phyloP scores from a whole-genome alignment of 2,329 filamentous ascomycete genomes.

The Calycina herbarum region DNA sequence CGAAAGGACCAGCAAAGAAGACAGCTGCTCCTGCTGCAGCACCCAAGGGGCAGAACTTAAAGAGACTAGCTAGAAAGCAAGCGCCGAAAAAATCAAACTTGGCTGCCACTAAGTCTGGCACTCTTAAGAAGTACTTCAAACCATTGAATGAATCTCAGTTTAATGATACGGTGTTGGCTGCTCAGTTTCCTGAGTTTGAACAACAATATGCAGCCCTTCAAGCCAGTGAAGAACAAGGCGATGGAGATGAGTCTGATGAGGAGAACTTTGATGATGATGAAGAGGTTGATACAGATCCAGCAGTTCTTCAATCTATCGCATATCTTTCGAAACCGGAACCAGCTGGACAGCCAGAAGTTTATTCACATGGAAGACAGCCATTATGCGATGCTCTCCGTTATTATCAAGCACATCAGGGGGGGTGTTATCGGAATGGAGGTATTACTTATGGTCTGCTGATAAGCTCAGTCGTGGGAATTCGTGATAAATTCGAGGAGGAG shows the following conservation, averaged over 20 bases:
- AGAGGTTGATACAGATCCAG: background rate
- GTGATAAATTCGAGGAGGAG: constrained; percentile 60
- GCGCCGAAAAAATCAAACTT: background rate
- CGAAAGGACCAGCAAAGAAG: too few relatives aligned
- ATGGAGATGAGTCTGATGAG: background rate
- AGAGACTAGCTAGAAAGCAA: background rate
- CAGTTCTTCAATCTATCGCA: background rate
- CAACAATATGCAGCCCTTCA: background rate
- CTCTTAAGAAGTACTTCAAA: background rate
- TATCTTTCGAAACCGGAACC: constrained; percentile 26
- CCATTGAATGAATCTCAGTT: background rate
- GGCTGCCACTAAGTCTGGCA: background rate
- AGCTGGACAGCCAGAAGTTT: constrained; percentile 48
- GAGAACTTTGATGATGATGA: background rate
- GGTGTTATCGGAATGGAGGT: constrained; percentile 51
- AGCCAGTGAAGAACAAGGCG: background rate
- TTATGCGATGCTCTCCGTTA: constrained; percentile 65
- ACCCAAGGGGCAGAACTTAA: too few relatives aligned
- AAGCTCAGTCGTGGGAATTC: constrained; percentile 52
- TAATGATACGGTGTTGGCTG: background rate
- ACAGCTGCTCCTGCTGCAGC: too few relatives aligned
- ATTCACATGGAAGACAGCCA: constrained; percentile 57
- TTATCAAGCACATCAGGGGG: constrained; percentile 61
- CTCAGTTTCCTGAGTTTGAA: background rate
- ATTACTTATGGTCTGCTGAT: constrained; percentile 59